Base-by-base conservation (phyloP, 2,329 filamentous ascomycete species). In the Leptographium procerum region DNA sequence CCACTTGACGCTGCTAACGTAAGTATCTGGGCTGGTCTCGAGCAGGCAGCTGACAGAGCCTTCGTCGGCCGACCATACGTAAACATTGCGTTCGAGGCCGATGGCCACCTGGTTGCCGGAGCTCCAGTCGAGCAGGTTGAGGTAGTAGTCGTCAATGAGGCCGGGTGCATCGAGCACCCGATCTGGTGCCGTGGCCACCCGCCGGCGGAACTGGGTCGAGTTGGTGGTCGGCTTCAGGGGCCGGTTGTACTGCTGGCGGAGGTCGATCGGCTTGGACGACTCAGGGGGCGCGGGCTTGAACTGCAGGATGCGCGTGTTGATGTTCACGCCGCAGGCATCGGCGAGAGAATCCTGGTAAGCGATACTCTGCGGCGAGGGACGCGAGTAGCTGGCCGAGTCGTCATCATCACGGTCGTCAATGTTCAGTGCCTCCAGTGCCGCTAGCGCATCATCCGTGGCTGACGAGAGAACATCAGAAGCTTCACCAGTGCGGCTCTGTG, bases 271-370 rank as follows among this genome's bases (percentile, higher is more conserved):
- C 81, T 96, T 96, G 36, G 91, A 96, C 8, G 94, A 97, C 77
- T 97, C 94, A 4, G 94, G 94, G n/a, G 94, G 84, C 2, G 92
- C 91, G 57, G 94, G 94, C 85, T 99, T 99, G 82, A 96, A 99
- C 61, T 94, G 89, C 56, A 99, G 87, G 66, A 99, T 99, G 62
- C 94, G 89, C 58, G 91, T 95, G 78, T 91, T 95, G 62, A 95
- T 82, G 69, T 85, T 92, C 62, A 99, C 90, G 59, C 91, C 94
- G 71, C 65, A 66, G 11, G 65, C 65, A 29, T 45, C 63, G 48
- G 65, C 65, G 19, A 66, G 61, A 13, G 65, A 66, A 59, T 66
- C 62, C 58, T 66, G 65, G 63, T 66, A 66, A 10, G 65, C 65
- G 9, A 89, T 84, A 2, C 89, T 86, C 72, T 94, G 91, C 58